Base-by-base conservation (phyloP, 345 rosid species). In the Kandelia obovata region DNA sequence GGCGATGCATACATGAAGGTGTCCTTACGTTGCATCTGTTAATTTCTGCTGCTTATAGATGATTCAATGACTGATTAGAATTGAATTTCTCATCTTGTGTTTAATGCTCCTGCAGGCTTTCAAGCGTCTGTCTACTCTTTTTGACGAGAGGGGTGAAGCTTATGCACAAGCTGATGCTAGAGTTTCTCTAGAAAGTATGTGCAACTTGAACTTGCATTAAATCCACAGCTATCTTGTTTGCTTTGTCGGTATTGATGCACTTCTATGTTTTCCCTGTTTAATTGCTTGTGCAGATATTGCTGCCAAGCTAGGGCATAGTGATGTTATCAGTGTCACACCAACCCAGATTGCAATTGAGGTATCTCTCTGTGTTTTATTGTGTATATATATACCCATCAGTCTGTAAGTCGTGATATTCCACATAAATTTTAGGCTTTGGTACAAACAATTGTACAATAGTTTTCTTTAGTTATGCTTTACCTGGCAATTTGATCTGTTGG, bases 261-360 rank as follows among this genome's bases (percentile, higher is more conserved):
- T 43, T 13, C 5, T 43, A 16, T 43, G 5, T 43, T 43, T 43
- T 43, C 49, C 49, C 17, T 43, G 13, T 43, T 43, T 43, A 13
- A 43, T 43, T 4, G 17, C 17, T 11, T 43, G 49, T 78, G 69
- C 85, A 95, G 99, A 80, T 74, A 92, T 95, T 75, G 97, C 96
- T 4, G 83, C 81, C 49, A 90, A 92, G 75, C 88, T 77, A 17
- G 94, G 97, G 25, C 76, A 80, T 43, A 71, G 73, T 66, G 94
- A 95, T 43, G 85, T 92, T 58, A 86, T 85, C 13, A 73, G 71
- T 55, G 78, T 95, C 68, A 75, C 96, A 57, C 98, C 99, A 26
- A 64, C 83, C 35, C 71, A 78, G 59, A 95, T 95, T 16, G 99
- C 98, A n/a, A 81, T 95, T 4, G 96, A 92, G 96, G 98, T 95